Base-by-base conservation (phyloP, 306 rosid genomes). In the Cajanus cajan region DNA sequence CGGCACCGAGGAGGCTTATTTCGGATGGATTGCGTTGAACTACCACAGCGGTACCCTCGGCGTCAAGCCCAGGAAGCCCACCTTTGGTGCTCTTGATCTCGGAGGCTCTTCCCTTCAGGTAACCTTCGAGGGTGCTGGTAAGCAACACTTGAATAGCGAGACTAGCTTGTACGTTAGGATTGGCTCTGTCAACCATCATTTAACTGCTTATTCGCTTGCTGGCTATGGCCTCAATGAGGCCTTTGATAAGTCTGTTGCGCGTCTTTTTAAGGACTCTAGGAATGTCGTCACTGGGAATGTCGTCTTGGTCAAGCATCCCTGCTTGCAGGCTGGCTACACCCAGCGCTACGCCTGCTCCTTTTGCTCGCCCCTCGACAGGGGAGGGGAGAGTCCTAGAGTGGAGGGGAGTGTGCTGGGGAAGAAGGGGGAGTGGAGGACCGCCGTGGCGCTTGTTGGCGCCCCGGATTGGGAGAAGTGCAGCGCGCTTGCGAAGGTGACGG, bases 21-120 rank as follows among this genome's bases (percentile, higher is more conserved):
- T 82, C 66, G 99, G 99, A 11, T 95, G 99, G 99, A 92, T 95
- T 73, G 98, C 99, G 2, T 95, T 95, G 68, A 96, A 96, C 74
- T 90, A 96, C 78, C 83, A 85, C 4, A 87, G 88, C 2, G 84
- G 84, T 1, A 78, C 81, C 41, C 84, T 96, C 25, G 94, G 97
- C 2, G 87, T 84, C 36, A 83, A 37, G 25, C 94, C 94, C 1
- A 87, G 86, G 80, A 77, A 76, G 61, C 85, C 76, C 12, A 96
- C 98, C 4, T 93, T 73, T 67, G 99, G 98, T 34, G 94, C 98
- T 4, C 98, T 96, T 50, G 98, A 96, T 65, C 77, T 96, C 87
- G 99, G 99, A 6, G 99, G 99, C 15, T 96, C 98, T 9, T 93
- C 97, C 0, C 84, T 96, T 88, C 98, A 96, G 86, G 97, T 96